phyloP scores from a whole-genome alignment of 768 basidiomycete species.

The Trametes elegans region DNA sequence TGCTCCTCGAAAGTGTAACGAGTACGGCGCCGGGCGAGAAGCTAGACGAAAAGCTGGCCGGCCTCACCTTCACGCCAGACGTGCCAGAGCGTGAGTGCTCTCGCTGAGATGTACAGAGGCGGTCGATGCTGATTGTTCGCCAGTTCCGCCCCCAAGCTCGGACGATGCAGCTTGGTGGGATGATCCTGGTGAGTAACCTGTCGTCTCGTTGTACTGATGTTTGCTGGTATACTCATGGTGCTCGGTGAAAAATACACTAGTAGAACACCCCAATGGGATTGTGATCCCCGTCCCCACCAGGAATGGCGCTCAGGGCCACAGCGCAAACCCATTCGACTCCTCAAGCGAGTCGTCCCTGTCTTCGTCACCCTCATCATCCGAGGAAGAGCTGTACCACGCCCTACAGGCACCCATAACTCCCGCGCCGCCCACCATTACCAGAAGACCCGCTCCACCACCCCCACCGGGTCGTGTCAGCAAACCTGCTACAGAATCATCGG shows the following conservation, averaged over 20 bases:
- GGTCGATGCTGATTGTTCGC: no score
- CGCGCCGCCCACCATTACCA: conserved; percentile 8
- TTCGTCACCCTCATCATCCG: conserved; percentile 78
- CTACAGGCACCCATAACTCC: conserved; percentile 65
- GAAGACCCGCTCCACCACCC: conserved; percentile 48
- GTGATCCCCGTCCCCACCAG: conserved; percentile 39
- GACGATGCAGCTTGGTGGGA: conserved; percentile 83
- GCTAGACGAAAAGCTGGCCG: conserved; percentile 67
- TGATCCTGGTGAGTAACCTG: conserved; percentile 47
- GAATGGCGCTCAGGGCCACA: conserved; percentile 13
- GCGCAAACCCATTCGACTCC: conserved; percentile 73
- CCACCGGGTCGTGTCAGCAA: conserved; percentile 38
- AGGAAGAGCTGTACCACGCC: conserved; percentile 83
- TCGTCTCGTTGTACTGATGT: no score
- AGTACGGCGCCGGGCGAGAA: conserved; percentile 63
- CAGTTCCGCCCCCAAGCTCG: conserved; percentile 88
- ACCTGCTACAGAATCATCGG: conserved; percentile 10
- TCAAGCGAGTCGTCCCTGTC: conserved; percentile 62
- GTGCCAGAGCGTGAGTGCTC: conserved; percentile 44
- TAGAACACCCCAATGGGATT: conserved; percentile 60
- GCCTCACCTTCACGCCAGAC: conserved; percentile 48
- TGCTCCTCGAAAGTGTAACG: conserved; percentile 65
- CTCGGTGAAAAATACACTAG: no score
- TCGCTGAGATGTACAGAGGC: no score
- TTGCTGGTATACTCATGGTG: no score